phyloP scores from a whole-genome alignment of 73 alveolate genomes.

The Paramecium biaurelia region DNA sequence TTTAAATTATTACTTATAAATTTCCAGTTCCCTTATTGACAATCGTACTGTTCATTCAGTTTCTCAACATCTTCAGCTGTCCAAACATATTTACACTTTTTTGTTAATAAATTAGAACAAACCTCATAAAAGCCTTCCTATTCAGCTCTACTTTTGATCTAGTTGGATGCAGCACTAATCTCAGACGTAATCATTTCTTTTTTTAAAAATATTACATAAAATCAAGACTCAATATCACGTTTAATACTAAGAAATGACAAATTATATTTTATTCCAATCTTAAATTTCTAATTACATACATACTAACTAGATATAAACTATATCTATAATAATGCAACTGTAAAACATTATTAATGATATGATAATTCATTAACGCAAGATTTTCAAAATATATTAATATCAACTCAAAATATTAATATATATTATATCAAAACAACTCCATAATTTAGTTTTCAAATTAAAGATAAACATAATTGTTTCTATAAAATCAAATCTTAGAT shows the following conservation, averaged over 20 bases:
- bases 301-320: not conserved
- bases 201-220: not conserved
- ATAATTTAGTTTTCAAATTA: not conserved
- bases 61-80: not conserved
- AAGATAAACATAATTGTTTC: not conserved
- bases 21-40: not conserved
- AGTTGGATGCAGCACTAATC: conserved; percentile 8
- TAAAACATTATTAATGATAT: not conserved
- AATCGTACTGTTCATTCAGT: not conserved
- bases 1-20: not conserved
- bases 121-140: not conserved
- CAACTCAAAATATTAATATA: not conserved
- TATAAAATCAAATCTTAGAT: not conserved
- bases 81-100: conserved; percentile 1
- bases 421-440: not conserved
- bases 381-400: not conserved
- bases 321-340: not conserved
- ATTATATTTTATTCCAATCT: not conserved
- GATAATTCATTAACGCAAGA: not conserved
- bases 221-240: not conserved
- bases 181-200: not conserved
- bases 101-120: not conserved
- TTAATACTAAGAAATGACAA: not conserved
- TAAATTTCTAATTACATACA: not conserved
- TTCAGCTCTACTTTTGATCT: not conserved